Evolutionary conservation across 2,329 filamentous ascomycete genomes (phyloP), one percentile per base, ranked within the genome.

Genomic region (Fusarium sororula): DNA sequence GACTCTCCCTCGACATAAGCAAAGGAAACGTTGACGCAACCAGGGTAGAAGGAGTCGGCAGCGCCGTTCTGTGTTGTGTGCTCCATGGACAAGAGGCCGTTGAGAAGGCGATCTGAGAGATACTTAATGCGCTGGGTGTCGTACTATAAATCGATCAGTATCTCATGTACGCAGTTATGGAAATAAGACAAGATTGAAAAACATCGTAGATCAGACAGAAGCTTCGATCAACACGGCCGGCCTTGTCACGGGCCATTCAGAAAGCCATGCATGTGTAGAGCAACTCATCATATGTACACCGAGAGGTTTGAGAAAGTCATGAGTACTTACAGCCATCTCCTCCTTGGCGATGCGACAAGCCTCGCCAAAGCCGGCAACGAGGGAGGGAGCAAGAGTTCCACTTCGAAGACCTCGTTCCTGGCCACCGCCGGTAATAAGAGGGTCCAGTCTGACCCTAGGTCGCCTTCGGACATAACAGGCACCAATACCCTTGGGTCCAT

Each of bases 1-100:
- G 96, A 98, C 84, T 99, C 96, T 76, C 96, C 96, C 84, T 99
- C 96, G 9, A 99, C 95, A 79, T 99, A 99, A 39, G 96, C 96
- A 80, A 99, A 99, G 0, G 96, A 99, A 17, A 99, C 93, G 82
- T 99, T 99, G 70, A 99, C 96, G 78, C 96, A 99, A 72, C 96
- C 96, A 5, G 96, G 95, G 82, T 99, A 99, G 83, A 97, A 97
- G 59, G 90, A 88, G 9, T 92, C 84, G 5, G 91, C 88, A 77
- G 96, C 94, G 57, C 96, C 96, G 79, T 99, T 99, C 77, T 98
- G 91, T 14, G 89, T 90, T 5, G 96, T 98, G 84, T 99, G 96
- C 82, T 98, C 96, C 86, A 99, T 90, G 11, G 94, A 84, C 26
- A 99, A 87, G 7, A 99, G 91, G 6, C 95, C 95, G 24, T 93